These are phyloP conservation scores for Xylaria cubensis DNA, from an alignment of 495 filamentous ascomycete species.

Conservation along the genomic window DNA sequence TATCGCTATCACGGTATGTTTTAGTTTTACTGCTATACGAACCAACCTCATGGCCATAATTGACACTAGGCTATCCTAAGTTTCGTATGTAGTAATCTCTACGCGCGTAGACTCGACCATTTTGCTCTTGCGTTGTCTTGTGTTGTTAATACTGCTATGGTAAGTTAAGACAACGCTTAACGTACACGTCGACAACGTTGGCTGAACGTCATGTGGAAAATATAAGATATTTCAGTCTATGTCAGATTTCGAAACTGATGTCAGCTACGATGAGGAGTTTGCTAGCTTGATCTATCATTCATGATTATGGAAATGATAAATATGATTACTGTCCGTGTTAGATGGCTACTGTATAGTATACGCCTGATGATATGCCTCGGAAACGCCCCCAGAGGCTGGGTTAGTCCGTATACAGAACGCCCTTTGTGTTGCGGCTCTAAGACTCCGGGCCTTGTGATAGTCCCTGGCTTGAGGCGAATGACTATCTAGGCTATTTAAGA, in stretches of 20 bases:
- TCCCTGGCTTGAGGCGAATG: background rate
- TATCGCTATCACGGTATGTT: too few relatives aligned
- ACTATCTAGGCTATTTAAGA: background rate
- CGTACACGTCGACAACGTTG: background rate
- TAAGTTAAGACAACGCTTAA: background rate
- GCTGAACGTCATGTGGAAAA: background rate
- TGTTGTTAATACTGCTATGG: background rate
- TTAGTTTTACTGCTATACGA: too few relatives aligned
- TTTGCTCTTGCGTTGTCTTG: background rate
- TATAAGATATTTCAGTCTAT: background rate
- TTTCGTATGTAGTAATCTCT: background rate
- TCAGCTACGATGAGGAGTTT: background rate
- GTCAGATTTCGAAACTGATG: background rate
- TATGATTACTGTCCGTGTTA: background rate
- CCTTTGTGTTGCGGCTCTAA: background rate
- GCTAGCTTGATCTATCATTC: background rate
- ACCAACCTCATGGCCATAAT: too few relatives aligned
- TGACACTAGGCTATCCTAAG: too few relatives aligned
- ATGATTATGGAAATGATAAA: background rate
- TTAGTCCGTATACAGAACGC: background rate
- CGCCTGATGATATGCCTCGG: background rate
- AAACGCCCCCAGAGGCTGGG: background rate
- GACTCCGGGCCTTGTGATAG: background rate
- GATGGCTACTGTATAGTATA: background rate
- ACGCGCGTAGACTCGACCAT: background rate